These are phyloP conservation scores for Suhomyces vadensis DNA, from an alignment of 805 yeast genomes.

Conservation along the genomic window DNA sequence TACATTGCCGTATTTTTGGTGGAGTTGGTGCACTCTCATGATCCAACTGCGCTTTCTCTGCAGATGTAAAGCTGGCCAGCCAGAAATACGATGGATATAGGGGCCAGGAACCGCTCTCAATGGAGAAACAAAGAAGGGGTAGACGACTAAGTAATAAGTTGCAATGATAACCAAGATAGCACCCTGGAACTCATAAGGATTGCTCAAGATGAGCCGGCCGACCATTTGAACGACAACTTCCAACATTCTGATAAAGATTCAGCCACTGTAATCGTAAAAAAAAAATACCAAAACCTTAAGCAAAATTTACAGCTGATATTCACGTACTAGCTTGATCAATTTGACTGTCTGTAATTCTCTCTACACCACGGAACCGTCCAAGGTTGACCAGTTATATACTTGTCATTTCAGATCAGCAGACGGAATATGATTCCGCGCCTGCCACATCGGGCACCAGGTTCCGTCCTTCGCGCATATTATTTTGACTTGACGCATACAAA, in stretches of 20 bases:
- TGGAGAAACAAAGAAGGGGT: constrained; percentile 53
- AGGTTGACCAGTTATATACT: no score
- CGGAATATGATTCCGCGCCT: background rate
- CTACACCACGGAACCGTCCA: no score
- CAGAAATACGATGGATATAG: constrained; percentile 46
- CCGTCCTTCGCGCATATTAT: no score
- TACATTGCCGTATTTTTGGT: constrained; percentile 58
- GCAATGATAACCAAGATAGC: background rate
- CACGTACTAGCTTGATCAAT: no score
- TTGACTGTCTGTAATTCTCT: no score
- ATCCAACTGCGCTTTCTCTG: constrained; percentile 49
- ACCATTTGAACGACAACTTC: background rate
- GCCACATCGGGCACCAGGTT: constrained; percentile 2
- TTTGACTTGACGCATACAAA: no score
- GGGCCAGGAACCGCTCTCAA: constrained; percentile 62
- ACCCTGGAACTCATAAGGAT: background rate
- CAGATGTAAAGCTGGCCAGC: constrained; percentile 31
- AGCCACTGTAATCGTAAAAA: background rate
- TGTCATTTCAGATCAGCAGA: background rate
- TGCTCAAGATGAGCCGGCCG: background rate
- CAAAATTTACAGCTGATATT: no score
- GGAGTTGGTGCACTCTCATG: constrained; percentile 47
- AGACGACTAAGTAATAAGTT: constrained; percentile 36
- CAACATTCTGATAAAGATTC: background rate
- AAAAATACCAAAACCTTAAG: no score